These are phyloP conservation scores for Heliophila coronopifolia DNA, from an alignment of 441 rosid genomes.

Conservation along the genomic window DNA sequence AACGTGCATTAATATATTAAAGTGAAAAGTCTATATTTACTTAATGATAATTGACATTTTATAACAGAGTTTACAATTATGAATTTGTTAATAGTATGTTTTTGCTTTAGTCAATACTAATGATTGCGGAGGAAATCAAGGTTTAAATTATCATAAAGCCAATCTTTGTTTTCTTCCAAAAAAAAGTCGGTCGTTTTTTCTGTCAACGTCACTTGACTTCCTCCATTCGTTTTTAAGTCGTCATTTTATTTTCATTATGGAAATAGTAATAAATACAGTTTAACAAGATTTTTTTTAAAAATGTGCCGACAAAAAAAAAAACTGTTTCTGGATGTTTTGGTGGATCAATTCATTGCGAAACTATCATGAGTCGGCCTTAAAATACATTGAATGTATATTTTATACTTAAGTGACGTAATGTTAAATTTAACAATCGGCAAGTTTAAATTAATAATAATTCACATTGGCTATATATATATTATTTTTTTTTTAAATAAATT, in stretches of 20 bases:
- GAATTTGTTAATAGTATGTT: no score
- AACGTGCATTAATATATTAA: no score
- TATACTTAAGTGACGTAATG: background rate
- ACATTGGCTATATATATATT: no score
- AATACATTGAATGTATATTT: conserved; percentile 6
- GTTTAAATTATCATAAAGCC: background rate
- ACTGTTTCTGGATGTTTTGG: background rate
- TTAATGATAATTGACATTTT: no score
- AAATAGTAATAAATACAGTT: background rate
- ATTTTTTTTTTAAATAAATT: no score
- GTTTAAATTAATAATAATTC: no score
- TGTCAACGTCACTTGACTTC: background rate
- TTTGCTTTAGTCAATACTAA: conserved; percentile 11
- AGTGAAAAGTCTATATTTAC: no score
- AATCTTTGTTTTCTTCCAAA: background rate
- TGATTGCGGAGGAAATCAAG: conserved; percentile 14
- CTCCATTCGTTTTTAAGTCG: conserved; percentile 3
- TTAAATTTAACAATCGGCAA: background rate
- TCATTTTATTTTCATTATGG: background rate
- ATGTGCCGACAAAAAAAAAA: no score
- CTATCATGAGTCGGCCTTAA: conserved; percentile 20
- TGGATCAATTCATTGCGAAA: conserved; percentile 4
- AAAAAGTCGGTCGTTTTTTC: conserved; percentile 2
- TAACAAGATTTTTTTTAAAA: background rate
- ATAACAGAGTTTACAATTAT: no score